Evolutionary conservation across 805 yeast species (phyloP).

Genomic region (Yarrowia bubula): DNA sequence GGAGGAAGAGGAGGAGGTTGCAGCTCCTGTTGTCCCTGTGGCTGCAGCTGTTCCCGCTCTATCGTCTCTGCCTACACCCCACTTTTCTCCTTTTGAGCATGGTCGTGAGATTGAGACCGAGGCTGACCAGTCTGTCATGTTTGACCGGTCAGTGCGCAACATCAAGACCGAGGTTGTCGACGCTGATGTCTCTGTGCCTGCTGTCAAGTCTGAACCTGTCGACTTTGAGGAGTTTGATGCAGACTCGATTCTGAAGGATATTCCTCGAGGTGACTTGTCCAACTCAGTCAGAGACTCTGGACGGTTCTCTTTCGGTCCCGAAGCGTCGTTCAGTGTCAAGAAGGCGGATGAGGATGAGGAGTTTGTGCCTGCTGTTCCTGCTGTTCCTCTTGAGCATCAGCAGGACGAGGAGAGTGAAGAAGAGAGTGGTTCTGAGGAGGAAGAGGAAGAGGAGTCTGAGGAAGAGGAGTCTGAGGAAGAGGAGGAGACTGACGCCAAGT

Average conservation of each 20-base stretch:
- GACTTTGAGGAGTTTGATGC: slow-evolving; percentile 3
- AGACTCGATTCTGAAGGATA: slow-evolving; percentile 3
- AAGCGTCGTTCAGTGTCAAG: slow-evolving; percentile 13
- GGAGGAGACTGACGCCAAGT: background rate
- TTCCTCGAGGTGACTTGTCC: slow-evolving; percentile 12
- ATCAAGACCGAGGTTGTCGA: slow-evolving; percentile 4
- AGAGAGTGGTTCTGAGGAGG: background rate
- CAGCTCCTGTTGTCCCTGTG: background rate
- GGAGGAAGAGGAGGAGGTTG: background rate
- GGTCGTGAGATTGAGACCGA: background rate
- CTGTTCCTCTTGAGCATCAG: background rate
- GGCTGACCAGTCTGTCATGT: background rate
- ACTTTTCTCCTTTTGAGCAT: background rate
- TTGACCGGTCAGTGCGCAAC: background rate
- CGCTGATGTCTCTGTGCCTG: background rate
- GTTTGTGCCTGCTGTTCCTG: slow-evolving; percentile 5
- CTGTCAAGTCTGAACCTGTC: slow-evolving; percentile 2
- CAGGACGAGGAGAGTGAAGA: background rate
- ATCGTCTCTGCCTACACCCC: background rate
- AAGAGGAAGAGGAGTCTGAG: background rate
- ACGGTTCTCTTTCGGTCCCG: slow-evolving; percentile 16
- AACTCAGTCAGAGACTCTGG: background rate
- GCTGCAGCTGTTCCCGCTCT: background rate
- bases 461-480: background rate
- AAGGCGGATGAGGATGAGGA: background rate